These are phyloP conservation scores for Rubia yunnanensis DNA, from an alignment of 257 asterid species.

Conservation along the genomic window DNA sequence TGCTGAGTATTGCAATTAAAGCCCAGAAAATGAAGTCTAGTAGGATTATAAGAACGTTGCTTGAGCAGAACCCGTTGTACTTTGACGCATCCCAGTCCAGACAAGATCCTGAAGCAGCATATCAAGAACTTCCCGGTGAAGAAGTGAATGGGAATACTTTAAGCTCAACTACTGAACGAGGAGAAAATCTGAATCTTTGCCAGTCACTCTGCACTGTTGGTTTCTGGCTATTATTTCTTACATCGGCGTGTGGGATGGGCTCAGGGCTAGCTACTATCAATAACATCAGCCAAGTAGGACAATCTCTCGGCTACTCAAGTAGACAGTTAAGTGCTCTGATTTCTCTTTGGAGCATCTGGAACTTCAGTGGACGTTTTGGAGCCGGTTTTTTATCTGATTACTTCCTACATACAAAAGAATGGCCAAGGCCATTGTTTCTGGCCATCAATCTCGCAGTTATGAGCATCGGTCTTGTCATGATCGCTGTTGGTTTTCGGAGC, in stretches of 20 bases:
- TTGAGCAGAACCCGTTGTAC: conserved; percentile 55
- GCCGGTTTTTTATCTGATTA: conserved; percentile 74
- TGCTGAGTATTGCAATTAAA: conserved; percentile 34
- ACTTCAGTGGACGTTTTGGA: conserved; percentile 81
- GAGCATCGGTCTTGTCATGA: conserved; percentile 58
- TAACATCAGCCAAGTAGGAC: conserved; percentile 88
- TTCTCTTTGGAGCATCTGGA: conserved; percentile 94
- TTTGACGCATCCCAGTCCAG: conserved; percentile 18
- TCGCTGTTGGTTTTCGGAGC: conserved; percentile 59
- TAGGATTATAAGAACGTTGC: conserved; percentile 46
- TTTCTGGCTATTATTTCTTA: conserved; percentile 70
- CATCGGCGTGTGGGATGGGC: conserved; percentile 87
- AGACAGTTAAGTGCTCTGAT: conserved; percentile 51
- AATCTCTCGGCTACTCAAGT: conserved; percentile 62
- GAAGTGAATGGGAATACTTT: conserved; percentile 22
- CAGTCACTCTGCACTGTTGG: conserved; percentile 54
- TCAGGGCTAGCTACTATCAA: conserved; percentile 85
- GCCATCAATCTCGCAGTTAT: conserved; percentile 49
- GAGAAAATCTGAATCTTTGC: conserved; percentile 37
- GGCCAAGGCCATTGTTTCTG: conserved; percentile 63
- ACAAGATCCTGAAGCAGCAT: conserved; percentile 32
- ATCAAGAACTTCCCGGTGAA: conserved; percentile 34
- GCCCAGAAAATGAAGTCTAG: conserved; percentile 58
- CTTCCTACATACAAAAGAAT: conserved; percentile 43
- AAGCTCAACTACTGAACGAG: conserved; percentile 11